Conservation (phyloP, 176 grass and related monocot genomes). For the Hsuehochloa calcarea region DNA sequence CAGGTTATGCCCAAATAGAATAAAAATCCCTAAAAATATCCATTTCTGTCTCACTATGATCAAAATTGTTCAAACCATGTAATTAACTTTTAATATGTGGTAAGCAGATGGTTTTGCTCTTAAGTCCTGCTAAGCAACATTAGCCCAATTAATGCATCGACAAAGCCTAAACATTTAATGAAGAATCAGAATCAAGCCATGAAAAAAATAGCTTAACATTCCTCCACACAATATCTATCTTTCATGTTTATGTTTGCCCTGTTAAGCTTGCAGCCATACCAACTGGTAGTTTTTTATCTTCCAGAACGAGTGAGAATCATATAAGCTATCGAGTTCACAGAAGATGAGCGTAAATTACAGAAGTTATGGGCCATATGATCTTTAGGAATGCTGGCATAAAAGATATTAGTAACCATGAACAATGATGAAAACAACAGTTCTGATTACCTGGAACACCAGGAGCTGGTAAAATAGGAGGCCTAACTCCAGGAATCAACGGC, state of each 20-base stretch:
- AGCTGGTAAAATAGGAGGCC: slow-evolving; percentile 59
- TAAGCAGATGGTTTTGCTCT: not conserved
- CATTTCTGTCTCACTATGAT: not conserved
- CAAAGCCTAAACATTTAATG: not conserved
- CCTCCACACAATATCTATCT: not conserved
- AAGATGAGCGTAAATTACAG: not conserved
- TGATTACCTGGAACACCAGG: slow-evolving; percentile 59
- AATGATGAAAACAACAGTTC: not conserved
- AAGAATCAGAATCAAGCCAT: slow-evolving; percentile 7
- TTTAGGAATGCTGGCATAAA: not conserved
- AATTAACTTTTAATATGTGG: not conserved
- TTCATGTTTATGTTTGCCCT: not conserved
- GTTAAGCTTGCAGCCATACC: not conserved
- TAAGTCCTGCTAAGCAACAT: not conserved
- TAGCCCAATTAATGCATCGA: not conserved
- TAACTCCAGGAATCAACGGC: slow-evolving; percentile 47
- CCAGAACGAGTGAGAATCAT: not conserved
- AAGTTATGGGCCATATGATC: not conserved
- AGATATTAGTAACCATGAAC: slow-evolving; percentile 6
- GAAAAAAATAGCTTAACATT: not conserved
- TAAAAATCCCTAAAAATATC: not conserved
- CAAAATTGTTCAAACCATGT: slow-evolving; percentile 6
- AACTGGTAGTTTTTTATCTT: not conserved
- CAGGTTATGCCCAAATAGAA: slow-evolving; percentile 3
- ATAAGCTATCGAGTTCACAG: not conserved